Conservation (phyloP, 1,139 yeast species). For the Diutina siamensis region DNA sequence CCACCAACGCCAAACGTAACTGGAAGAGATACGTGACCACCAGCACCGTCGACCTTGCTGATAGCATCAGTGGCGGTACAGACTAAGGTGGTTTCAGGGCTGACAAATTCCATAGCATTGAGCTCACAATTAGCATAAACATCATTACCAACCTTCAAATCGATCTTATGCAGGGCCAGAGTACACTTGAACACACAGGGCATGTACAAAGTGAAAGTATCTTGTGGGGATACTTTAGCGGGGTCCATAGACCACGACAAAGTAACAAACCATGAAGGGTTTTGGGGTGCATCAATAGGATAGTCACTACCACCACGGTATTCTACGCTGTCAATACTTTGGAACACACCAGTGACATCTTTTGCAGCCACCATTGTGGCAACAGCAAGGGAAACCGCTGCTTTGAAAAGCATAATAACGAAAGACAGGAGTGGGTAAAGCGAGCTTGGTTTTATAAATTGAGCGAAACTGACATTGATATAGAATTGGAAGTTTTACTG, state of each 20-base stretch:
- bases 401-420: too few relatives aligned
- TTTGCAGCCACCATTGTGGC: background rate
- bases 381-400: background rate
- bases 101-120: constrained; percentile 15
- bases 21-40: background rate
- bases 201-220: constrained; percentile 20
- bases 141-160: constrained; percentile 12
- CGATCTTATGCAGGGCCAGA: constrained; percentile 10
- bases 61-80: constrained; percentile 16
- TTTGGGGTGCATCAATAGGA: background rate
- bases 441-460: too few relatives aligned
- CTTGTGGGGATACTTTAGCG: constrained; percentile 16
- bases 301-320: too few relatives aligned
- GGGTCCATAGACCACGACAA: constrained; percentile 18
- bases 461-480: too few relatives aligned
- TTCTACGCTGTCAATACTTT: background rate
- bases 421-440: too few relatives aligned
- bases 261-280: constrained; percentile 14
- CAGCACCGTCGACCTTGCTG: background rate
- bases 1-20: background rate
- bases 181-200: constrained; percentile 22
- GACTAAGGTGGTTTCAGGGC: constrained; percentile 12
- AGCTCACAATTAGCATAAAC: constrained; percentile 19
- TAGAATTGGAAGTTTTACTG: too few relatives aligned
- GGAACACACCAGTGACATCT: background rate